These are phyloP conservation scores for Colletotrichum magnum DNA, from an alignment of 2,329 filamentous ascomycete genomes.

Conservation along the genomic window DNA sequence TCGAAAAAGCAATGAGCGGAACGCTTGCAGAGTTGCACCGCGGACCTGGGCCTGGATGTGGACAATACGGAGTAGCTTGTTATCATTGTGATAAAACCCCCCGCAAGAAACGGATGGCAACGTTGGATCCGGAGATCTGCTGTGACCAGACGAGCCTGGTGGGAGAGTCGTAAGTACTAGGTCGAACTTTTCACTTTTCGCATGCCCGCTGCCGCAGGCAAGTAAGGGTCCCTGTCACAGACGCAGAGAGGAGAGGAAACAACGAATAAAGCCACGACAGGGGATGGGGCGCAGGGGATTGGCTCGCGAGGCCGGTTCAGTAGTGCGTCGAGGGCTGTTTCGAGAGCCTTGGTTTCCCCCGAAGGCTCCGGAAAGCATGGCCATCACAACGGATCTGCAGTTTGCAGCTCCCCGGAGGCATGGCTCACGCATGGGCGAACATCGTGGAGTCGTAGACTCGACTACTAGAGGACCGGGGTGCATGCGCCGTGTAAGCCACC, in stretches of 20 bases:
- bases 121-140: constrained; percentile 7
- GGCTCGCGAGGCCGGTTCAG: background rate
- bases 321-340: background rate
- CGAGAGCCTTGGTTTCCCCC: constrained; percentile 25
- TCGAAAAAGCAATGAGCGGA: constrained; percentile 15
- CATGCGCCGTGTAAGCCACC: constrained; percentile 7
- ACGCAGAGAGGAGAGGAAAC: background rate
- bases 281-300: constrained; percentile 12
- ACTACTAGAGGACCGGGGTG: background rate
- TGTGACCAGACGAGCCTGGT: constrained; percentile 5
- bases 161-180: background rate
- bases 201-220: background rate
- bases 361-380: constrained; percentile 8
- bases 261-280: background rate
- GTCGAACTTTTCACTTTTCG: background rate
- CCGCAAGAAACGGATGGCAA: constrained; percentile 19
- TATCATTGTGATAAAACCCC: background rate
- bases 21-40: constrained; percentile 6
- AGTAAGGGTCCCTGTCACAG: background rate
- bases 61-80: constrained; percentile 1
- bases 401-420: constrained; percentile 3
- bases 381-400: constrained; percentile 19
- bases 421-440: background rate
- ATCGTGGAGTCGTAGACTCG: background rate
- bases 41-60: background rate